Evolutionary conservation across 345 rosid genomes (phyloP).

Genomic region (Salix dunnii): DNA sequence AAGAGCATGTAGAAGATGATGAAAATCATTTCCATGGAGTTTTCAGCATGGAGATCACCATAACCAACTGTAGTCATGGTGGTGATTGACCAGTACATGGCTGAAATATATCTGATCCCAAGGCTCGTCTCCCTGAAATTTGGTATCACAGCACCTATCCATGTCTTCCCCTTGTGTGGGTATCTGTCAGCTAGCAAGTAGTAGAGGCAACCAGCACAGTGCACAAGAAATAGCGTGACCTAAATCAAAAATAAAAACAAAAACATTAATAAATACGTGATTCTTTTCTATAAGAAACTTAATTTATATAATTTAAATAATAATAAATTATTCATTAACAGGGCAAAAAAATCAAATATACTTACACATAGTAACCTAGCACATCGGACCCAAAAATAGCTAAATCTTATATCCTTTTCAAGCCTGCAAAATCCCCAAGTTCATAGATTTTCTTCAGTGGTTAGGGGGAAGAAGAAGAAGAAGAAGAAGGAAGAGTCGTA

Average conservation of each 20-base stretch:
- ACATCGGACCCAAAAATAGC: slow-evolving; percentile 78
- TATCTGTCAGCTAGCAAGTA: slow-evolving; percentile 79
- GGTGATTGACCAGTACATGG: slow-evolving; percentile 90
- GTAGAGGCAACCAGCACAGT: slow-evolving; percentile 80
- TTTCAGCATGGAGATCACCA: slow-evolving; percentile 91
- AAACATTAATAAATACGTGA: background rate
- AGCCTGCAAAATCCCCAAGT: slow-evolving; percentile 39
- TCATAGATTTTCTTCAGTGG: too few relatives aligned
- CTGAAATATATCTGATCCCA: slow-evolving; percentile 65
- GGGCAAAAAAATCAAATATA: background rate
- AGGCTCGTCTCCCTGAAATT: slow-evolving; percentile 68
- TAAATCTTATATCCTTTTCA: slow-evolving; percentile 88
- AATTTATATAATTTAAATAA: too few relatives aligned
- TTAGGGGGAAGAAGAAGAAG: too few relatives aligned
- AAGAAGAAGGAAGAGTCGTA: background rate
- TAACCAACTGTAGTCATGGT: slow-evolving; percentile 98
- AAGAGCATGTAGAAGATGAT: slow-evolving; percentile 81
- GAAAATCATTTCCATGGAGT: slow-evolving; percentile 75
- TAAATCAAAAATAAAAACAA: slow-evolving; percentile 12
- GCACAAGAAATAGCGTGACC: slow-evolving; percentile 80
- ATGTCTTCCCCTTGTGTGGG: slow-evolving; percentile 71
- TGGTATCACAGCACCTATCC: slow-evolving; percentile 65
- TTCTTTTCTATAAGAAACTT: background rate
- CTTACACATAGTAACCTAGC: slow-evolving; percentile 64
- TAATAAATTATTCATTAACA: background rate